Conservation (phyloP, 768 basidiomycete genomes). For the Flagelloscypha sp. region DNA sequence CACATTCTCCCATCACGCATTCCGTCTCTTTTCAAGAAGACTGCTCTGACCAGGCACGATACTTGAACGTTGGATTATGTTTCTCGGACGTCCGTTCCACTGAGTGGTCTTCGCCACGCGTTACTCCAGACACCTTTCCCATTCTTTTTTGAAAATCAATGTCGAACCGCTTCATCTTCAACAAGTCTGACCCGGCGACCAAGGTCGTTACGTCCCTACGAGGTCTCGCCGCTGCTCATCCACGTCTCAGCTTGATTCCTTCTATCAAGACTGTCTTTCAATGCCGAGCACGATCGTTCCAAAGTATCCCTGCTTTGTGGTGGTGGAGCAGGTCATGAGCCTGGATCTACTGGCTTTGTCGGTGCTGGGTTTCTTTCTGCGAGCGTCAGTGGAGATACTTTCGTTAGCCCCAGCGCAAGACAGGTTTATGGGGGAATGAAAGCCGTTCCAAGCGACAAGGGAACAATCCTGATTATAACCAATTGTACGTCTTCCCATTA, state of each 20-base stretch:
- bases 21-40: no score
- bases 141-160: no score
- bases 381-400: not conserved
- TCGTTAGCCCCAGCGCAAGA: constrained; percentile 29
- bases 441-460: constrained; percentile 25
- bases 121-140: no score
- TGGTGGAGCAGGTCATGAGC: constrained; percentile 26
- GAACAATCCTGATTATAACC: constrained; percentile 10
- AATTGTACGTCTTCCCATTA: constrained; percentile 14
- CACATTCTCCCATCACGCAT: no score
- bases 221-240: constrained; percentile 7
- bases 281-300: constrained; percentile 4
- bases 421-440: constrained; percentile 45
- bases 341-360: constrained; percentile 49
- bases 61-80: no score
- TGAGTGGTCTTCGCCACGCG: no score
- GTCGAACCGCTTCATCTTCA: constrained; percentile 7
- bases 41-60: no score
- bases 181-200: constrained; percentile 3
- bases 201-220: constrained; percentile 3
- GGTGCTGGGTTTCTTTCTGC: constrained; percentile 31
- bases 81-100: no score
- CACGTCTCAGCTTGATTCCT: constrained; percentile 6
- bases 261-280: constrained; percentile 2
- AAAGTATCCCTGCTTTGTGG: constrained; percentile 4